phyloP scores from a whole-genome alignment of 371 early-diverging fungal genomes.

The Mycotypha africana region DNA sequence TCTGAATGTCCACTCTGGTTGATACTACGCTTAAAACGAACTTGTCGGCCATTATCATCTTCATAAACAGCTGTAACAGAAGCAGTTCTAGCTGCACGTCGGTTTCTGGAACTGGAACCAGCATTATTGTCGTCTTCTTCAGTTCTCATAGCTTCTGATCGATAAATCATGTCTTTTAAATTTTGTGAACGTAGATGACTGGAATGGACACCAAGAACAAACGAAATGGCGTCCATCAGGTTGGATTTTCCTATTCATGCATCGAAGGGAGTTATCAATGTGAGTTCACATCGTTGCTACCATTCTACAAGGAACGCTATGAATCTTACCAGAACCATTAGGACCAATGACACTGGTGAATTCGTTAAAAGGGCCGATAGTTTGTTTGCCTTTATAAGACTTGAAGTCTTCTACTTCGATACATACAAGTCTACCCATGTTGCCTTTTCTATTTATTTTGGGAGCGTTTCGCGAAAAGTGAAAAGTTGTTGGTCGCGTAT shows the following conservation, averaged over 20 bases:
- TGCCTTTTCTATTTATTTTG: too few relatives aligned
- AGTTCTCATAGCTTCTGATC: slow-evolving; percentile 48
- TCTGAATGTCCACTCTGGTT: slow-evolving; percentile 74
- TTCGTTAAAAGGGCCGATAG: slow-evolving; percentile 93
- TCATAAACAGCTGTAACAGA: slow-evolving; percentile 80
- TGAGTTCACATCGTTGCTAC: too few relatives aligned
- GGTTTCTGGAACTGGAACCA: slow-evolving; percentile 8
- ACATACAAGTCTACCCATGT: slow-evolving; percentile 79
- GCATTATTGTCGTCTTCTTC: slow-evolving; percentile 14
- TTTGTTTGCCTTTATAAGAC: slow-evolving; percentile 91
- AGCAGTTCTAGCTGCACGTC: slow-evolving; percentile 50
- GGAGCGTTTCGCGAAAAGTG: too few relatives aligned
- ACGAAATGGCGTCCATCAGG: slow-evolving; percentile 98
- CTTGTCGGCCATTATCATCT: slow-evolving; percentile 46
- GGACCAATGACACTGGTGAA: slow-evolving; percentile 99
- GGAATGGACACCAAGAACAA: slow-evolving; percentile 93
- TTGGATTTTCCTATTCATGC: slow-evolving; percentile 87
- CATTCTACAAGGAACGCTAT: too few relatives aligned
- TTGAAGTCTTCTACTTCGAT: slow-evolving; percentile 99
- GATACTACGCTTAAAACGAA: slow-evolving; percentile 66
- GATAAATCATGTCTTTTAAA: slow-evolving; percentile 88
- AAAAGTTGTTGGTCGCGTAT: too few relatives aligned
- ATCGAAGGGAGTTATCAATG: too few relatives aligned
- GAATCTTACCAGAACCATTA: slow-evolving; percentile 90
- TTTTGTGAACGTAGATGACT: slow-evolving; percentile 83